These are phyloP conservation scores for Sporothrix schenckii DNA, from an alignment of 2,329 filamentous ascomycete genomes.

Conservation along the genomic window DNA sequence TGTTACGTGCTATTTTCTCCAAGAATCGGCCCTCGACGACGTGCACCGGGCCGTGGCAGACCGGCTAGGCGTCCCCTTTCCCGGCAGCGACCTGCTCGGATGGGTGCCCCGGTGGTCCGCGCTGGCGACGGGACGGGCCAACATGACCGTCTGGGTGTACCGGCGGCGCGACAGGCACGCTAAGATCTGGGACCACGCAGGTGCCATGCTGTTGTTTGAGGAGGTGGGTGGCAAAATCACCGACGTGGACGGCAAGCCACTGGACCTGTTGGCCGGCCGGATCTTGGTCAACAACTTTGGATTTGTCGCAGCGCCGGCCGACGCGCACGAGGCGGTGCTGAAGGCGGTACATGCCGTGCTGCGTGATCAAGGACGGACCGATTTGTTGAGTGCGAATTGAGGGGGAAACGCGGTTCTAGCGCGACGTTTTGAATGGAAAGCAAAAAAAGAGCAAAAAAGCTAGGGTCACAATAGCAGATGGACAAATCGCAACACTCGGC, in stretches of 20 bases:
- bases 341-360: conserved; percentile 36
- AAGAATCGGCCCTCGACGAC: conserved; percentile 53
- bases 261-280: conserved; percentile 55
- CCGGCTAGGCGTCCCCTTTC: conserved; percentile 49
- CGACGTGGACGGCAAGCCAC: conserved; percentile 55
- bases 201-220: conserved; percentile 61
- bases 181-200: conserved; percentile 64
- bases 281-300: conserved; percentile 57
- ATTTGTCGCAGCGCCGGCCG: conserved; percentile 57
- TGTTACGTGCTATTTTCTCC: conserved; percentile 53
- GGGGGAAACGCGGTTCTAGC: neutral
- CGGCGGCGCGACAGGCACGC: conserved; percentile 51
- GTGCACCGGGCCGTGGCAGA: conserved; percentile 52
- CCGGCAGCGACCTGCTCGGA: conserved; percentile 57
- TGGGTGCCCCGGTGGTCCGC: conserved; percentile 61
- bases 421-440: neutral
- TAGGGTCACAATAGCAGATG: conserved; percentile 13
- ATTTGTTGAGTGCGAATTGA: conserved; percentile 30
- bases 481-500: neutral
- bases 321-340: conserved; percentile 51
- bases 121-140: conserved; percentile 56
- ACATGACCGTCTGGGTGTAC: conserved; percentile 62
- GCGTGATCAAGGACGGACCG: conserved; percentile 31
- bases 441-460: conserved; percentile 1
- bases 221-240: conserved; percentile 60